phyloP scores from a whole-genome alignment of 2,329 filamentous ascomycete species.

The Monilinia aucupariae region DNA sequence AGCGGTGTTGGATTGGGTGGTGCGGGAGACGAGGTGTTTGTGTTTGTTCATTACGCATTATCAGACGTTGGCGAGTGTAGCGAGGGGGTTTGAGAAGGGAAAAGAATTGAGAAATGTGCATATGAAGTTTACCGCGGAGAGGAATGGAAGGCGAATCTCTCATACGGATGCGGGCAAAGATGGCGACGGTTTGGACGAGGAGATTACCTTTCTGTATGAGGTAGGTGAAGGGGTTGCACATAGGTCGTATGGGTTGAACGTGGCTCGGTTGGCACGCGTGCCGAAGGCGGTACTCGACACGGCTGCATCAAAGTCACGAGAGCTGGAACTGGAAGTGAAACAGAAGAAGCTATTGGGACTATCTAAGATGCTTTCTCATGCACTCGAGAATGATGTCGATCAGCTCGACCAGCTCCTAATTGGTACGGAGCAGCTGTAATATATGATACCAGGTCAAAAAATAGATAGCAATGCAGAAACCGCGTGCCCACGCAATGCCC shows the following conservation, averaged over 20 bases:
- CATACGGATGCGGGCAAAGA: conserved; percentile 42
- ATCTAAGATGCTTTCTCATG: conserved; percentile 28
- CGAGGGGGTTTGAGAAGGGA: conserved; percentile 57
- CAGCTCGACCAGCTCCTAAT: conserved; percentile 31
- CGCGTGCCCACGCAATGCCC: conserved; percentile 4
- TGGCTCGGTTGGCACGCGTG: conserved; percentile 78
- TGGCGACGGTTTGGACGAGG: conserved; percentile 51
- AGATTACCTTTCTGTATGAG: conserved; percentile 93
- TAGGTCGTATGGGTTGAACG: conserved; percentile 89
- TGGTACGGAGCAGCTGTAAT: conserved; percentile 53
- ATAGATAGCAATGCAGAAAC: conserved; percentile 23
- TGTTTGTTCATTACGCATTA: conserved; percentile 98
- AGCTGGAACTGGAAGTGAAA: conserved; percentile 71
- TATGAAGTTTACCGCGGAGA: conserved; percentile 68
- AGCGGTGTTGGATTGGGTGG: conserved; percentile 80
- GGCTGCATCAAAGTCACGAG: conserved; percentile 70
- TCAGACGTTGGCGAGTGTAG: conserved; percentile 71
- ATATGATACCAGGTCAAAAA: conserved; percentile 20
- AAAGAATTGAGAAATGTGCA: conserved; percentile 77
- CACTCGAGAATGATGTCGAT: conserved; percentile 24
- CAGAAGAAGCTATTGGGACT: conserved; percentile 49
- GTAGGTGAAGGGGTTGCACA: conserved; percentile 87
- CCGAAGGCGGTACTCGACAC: conserved; percentile 71
- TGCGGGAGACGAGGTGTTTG: conserved; percentile 66
- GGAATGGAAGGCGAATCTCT: conserved; percentile 21